phyloP scores from a whole-genome alignment of 805 yeast genomes.

The Candida verbasci region DNA sequence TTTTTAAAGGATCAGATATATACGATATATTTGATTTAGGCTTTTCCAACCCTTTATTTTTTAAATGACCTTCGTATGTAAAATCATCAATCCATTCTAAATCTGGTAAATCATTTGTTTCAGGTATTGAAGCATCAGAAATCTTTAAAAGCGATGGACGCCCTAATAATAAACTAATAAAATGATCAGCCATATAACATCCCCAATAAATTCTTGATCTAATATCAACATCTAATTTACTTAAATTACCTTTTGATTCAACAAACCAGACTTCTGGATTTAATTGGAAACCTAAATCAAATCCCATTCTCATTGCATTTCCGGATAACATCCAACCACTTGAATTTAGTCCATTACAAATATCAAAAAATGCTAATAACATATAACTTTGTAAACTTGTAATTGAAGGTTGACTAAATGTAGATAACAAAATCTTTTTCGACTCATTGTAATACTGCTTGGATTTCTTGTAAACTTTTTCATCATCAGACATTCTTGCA shows the following conservation, averaged over 20 bases:
- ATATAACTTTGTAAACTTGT: conserved; percentile 56
- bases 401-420: conserved; percentile 44
- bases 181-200: conserved; percentile 59
- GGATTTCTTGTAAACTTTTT: conserved; percentile 37
- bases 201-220: conserved; percentile 66
- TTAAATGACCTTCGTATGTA: conserved; percentile 27
- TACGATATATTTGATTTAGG: conserved; percentile 19
- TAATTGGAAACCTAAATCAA: conserved; percentile 59
- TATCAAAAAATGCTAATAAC: conserved; percentile 57
- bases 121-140: conserved; percentile 57
- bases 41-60: conserved; percentile 7
- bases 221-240: conserved; percentile 51
- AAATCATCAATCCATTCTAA: conserved; percentile 60
- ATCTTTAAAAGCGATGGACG: conserved; percentile 53
- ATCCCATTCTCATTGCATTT: conserved; percentile 60
- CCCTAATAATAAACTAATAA: conserved; percentile 55
- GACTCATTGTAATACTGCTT: conserved; percentile 45
- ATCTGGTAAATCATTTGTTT: conserved; percentile 56
- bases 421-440: conserved; percentile 34
- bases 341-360: conserved; percentile 55
- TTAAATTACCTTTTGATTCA: conserved; percentile 29
- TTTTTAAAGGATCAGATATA: conserved; percentile 41
- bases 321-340: conserved; percentile 64
- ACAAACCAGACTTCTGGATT: conserved; percentile 58
- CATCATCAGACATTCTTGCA: conserved; percentile 44